Conservation (phyloP, 257 asterid species). For the Gardenia jasminoides region DNA sequence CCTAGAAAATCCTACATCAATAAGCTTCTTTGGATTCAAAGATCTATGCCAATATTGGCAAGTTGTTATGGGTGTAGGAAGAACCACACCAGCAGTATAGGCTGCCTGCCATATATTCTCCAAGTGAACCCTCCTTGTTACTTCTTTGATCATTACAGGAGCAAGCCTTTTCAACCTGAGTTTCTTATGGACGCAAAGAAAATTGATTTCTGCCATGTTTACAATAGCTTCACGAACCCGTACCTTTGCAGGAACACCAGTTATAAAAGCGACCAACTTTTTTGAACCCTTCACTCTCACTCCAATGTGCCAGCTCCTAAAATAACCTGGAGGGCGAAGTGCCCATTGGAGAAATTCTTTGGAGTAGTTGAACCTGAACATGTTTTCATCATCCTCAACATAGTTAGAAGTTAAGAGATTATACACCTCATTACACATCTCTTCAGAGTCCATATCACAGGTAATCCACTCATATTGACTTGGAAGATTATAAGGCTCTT, state of each 20-base stretch:
- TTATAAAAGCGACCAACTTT: slow-evolving; percentile 51
- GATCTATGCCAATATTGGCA: slow-evolving; percentile 57
- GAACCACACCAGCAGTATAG: slow-evolving; percentile 51
- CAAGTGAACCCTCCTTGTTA: slow-evolving; percentile 50
- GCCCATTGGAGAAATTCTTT: slow-evolving; percentile 60
- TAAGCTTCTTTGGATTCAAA: slow-evolving; percentile 49
- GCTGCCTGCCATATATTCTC: slow-evolving; percentile 62
- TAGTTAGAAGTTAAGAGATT: slow-evolving; percentile 41
- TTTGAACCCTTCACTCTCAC: slow-evolving; percentile 46
- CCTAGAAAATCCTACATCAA: slow-evolving; percentile 53
- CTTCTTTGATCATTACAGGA: slow-evolving; percentile 58
- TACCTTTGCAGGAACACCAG: slow-evolving; percentile 47
- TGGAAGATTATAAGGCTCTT: slow-evolving; percentile 59
- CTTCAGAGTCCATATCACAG: slow-evolving; percentile 47
- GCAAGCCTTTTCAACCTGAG: slow-evolving; percentile 56
- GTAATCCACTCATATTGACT: slow-evolving; percentile 47
- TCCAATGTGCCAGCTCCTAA: slow-evolving; percentile 51
- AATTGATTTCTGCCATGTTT: slow-evolving; percentile 52
- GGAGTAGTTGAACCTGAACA: slow-evolving; percentile 55
- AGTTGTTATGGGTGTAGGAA: slow-evolving; percentile 45
- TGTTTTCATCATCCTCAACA: slow-evolving; percentile 56
- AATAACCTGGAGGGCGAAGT: slow-evolving; percentile 47
- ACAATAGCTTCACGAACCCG: slow-evolving; percentile 40
- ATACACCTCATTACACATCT: slow-evolving; percentile 53
- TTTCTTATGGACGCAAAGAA: slow-evolving; percentile 56